Percentiles rank a stretch among this genome's conserved stretches.
Conservation (phyloP, 208 protist species). For the Herpetomonas samuelpessoai region DNA sequence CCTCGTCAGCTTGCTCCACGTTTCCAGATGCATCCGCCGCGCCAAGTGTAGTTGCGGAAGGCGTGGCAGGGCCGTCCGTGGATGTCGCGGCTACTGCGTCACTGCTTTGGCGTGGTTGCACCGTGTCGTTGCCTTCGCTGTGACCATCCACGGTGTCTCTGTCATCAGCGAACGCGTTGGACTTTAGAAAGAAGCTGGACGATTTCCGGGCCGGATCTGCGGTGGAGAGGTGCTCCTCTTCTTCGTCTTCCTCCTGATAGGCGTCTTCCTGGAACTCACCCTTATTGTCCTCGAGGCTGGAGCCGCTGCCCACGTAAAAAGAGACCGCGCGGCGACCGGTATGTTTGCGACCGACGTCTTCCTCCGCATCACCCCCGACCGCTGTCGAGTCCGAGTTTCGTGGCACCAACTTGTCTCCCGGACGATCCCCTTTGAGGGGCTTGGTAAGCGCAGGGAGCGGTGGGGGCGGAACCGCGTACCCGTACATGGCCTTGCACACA, state of each 20-base stretch:
- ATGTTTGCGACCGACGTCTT: no score
- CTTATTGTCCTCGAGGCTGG: constrained; percentile 4
- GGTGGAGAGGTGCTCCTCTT: background rate
- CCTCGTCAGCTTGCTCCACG: no score
- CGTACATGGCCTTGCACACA: constrained; percentile 62
- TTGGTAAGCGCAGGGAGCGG: constrained; percentile 14
- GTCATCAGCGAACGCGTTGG: no score
- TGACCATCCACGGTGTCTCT: no score
- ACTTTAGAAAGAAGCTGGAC: no score
- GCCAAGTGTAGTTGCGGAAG: background rate
- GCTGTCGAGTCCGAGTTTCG: constrained; percentile 9
- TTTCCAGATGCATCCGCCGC: no score
- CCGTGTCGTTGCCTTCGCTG: background rate
- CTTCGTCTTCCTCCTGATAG: constrained; percentile 2
- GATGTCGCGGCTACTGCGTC: background rate
- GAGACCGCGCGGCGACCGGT: no score
- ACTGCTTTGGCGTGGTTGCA: background rate
- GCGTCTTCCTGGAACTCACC: constrained; percentile 1
- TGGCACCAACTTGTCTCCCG: constrained; percentile 7
- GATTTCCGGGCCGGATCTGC: background rate
- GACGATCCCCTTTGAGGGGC: background rate
- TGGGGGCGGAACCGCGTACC: constrained; percentile 47
- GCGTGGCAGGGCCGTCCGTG: background rate
- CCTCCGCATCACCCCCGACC: constrained; percentile 4
- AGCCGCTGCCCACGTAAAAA: background rate